These are phyloP conservation scores for Piper betle DNA, from an alignment of 164 flowering plant genomes.

Conservation along the genomic window DNA sequence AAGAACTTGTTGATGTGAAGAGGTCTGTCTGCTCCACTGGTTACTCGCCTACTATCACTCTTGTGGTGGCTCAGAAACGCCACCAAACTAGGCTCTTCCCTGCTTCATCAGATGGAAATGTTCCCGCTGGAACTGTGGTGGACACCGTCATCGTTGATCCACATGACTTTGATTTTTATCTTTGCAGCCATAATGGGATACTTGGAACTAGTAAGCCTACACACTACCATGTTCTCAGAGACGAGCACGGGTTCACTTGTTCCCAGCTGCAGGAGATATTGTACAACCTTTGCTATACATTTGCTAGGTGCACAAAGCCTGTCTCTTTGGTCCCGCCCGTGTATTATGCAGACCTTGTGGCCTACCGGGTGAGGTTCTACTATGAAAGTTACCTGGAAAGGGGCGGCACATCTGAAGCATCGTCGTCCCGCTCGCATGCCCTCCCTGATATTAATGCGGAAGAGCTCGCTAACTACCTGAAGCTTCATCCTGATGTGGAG, in stretches of 20 bases:
- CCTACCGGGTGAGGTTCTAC: conserved; percentile 58
- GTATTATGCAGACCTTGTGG: conserved; percentile 70
- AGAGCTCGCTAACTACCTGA: not conserved
- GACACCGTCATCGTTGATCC: conserved; percentile 50
- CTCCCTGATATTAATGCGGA: conserved; percentile 12
- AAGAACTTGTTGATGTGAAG: conserved; percentile 31
- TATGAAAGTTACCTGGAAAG: conserved; percentile 29
- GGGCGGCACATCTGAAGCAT: conserved; percentile 10
- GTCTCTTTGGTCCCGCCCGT: conserved; percentile 76
- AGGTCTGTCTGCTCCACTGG: conserved; percentile 12
- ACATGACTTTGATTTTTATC: conserved; percentile 59
- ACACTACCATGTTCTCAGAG: conserved; percentile 59
- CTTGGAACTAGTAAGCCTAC: conserved; percentile 83
- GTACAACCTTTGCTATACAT: conserved; percentile 69
- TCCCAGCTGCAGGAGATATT: conserved; percentile 55
- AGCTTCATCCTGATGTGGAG: too few relatives aligned
- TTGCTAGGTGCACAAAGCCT: conserved; percentile 74
- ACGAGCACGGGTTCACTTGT: conserved; percentile 48
- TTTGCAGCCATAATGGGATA: conserved; percentile 62
- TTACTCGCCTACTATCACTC: conserved; percentile 46
- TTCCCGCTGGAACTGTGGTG: conserved; percentile 77
- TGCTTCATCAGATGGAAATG: conserved; percentile 17
- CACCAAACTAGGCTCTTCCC: conserved; percentile 66
- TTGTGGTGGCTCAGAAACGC: conserved; percentile 65
- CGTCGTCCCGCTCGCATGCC: conserved; percentile 15